Percentiles rank a stretch among this genome's conserved stretches.
phyloP scores from a whole-genome alignment of 2,329 filamentous ascomycete genomes.

The Canariomyces notabilis region DNA sequence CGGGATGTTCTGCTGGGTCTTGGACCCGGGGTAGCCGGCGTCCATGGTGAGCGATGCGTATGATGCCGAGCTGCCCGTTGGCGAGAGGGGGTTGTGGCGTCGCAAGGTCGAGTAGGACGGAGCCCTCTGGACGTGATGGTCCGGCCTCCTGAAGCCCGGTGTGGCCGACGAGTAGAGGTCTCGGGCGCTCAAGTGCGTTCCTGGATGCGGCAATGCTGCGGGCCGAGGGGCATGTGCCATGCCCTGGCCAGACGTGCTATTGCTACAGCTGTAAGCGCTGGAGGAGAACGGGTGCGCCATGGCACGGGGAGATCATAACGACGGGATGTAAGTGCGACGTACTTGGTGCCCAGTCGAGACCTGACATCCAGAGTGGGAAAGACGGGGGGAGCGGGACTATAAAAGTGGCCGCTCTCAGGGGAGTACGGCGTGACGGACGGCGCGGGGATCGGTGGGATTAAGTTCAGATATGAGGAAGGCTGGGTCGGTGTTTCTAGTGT shows the following conservation, averaged over 20 bases:
- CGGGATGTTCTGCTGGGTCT: conserved; percentile 44
- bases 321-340: conserved; percentile 33
- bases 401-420: conserved; percentile 46
- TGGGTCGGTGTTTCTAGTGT: conserved; percentile 49
- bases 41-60: conserved; percentile 48
- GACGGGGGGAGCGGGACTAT: conserved; percentile 39
- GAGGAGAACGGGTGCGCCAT: conserved; percentile 20
- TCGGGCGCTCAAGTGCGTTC: conserved; percentile 44
- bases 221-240: conserved; percentile 55
- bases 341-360: conserved; percentile 52
- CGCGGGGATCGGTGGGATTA: conserved; percentile 43
- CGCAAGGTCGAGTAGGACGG: conserved; percentile 45
- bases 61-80: conserved; percentile 47
- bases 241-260: conserved; percentile 47
- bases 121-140: conserved; percentile 44
- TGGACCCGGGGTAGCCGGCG: conserved; percentile 35
- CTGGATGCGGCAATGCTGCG: conserved; percentile 48
- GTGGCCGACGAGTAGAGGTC: conserved; percentile 50
- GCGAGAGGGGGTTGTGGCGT: conserved; percentile 47
- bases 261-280: conserved; percentile 37
- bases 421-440: conserved; percentile 45
- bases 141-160: conserved; percentile 44
- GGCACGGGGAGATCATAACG: conserved; percentile 17
- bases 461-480: conserved; percentile 45
- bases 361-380: conserved; percentile 49